A percentile compares a stretch with the other conserved stretches of the same genome.
phyloP scores from a whole-genome alignment of 2,329 filamentous ascomycete genomes.

The Neospermospora avenae region DNA sequence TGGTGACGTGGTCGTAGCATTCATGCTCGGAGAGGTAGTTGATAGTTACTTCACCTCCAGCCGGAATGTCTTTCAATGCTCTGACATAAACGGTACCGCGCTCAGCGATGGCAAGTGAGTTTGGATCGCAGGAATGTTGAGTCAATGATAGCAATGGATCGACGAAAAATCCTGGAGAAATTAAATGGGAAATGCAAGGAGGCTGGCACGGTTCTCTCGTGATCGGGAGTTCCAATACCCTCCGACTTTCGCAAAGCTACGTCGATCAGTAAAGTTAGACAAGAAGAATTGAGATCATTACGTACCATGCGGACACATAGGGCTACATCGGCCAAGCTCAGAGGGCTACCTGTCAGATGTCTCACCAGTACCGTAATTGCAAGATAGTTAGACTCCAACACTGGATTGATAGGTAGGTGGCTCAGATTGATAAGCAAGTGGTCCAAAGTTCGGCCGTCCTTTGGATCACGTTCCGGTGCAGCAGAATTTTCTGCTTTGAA shows the following conservation, averaged over 20 bases:
- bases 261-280: neutral
- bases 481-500: neutral
- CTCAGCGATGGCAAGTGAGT: neutral
- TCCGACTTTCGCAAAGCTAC: neutral
- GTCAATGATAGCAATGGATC: neutral
- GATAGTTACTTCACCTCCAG: neutral
- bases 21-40: neutral
- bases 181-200: neutral
- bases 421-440: neutral
- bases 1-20: neutral
- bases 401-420: neutral
- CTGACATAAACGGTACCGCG: neutral
- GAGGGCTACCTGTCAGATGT: neutral
- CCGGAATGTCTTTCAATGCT: neutral
- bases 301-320: neutral
- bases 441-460: neutral
- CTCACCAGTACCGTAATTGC: neutral
- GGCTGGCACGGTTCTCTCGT: neutral
- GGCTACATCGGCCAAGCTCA: neutral
- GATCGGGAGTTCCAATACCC: neutral
- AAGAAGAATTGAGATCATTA: neutral
- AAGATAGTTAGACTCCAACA: neutral
- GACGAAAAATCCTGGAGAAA: neutral
- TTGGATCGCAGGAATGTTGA: neutral
- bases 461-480: neutral